These are phyloP conservation scores for Phylloporus gajari DNA, from an alignment of 1,284 basidiomycete species.

Conservation along the genomic window DNA sequence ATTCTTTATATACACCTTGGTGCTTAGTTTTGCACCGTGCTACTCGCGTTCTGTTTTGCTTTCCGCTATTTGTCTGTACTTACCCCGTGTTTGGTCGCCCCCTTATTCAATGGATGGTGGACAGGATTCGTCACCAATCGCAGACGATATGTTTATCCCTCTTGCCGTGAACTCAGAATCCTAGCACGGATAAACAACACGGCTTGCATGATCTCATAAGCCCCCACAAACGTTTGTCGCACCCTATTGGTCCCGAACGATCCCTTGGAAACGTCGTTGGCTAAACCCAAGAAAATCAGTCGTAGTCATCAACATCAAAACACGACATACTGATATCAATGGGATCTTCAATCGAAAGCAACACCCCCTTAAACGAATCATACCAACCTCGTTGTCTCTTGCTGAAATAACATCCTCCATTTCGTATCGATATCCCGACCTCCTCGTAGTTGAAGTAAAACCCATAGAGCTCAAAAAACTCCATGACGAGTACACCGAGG, in stretches of 20 bases:
- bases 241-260: constrained; percentile 89
- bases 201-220: constrained; percentile 84
- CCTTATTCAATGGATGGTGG: too few relatives aligned
- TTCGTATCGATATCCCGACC: constrained; percentile 88
- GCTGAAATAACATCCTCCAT: constrained; percentile 86
- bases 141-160: constrained; percentile 59
- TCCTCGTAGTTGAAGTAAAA: constrained; percentile 91
- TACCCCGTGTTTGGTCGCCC: too few relatives aligned
- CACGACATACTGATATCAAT: constrained; percentile 80
- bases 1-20: too few relatives aligned
- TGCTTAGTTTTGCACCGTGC: too few relatives aligned
- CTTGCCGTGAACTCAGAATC: constrained; percentile 64
- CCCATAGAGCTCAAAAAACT: constrained; percentile 97
- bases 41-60: too few relatives aligned
- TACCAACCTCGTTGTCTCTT: constrained; percentile 86
- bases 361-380: constrained; percentile 65
- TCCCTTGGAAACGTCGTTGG: constrained; percentile 92
- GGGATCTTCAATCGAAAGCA: constrained; percentile 95
- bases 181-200: constrained; percentile 69
- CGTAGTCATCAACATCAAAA: constrained; percentile 10
- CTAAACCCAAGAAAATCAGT: constrained; percentile 53
- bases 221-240: constrained; percentile 85
- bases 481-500: constrained; percentile 91
- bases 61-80: too few relatives aligned
- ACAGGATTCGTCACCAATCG: constrained; percentile 58